These are phyloP conservation scores for Torulaspora gathmanii DNA, from an alignment of 805 yeast species.

Conservation along the genomic window DNA sequence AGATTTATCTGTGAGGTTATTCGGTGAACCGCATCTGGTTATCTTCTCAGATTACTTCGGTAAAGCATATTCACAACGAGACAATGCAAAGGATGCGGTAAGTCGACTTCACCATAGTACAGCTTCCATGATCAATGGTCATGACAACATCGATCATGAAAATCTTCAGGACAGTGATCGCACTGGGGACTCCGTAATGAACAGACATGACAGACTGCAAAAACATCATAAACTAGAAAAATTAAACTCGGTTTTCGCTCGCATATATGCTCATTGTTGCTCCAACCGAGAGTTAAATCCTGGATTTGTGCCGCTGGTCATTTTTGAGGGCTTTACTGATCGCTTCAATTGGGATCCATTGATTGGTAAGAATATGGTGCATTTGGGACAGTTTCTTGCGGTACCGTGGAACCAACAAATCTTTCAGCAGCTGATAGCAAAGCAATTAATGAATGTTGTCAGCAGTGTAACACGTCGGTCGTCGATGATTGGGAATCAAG, in stretches of 20 bases:
- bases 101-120: background rate
- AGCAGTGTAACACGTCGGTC: conserved; percentile 13
- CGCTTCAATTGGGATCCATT: conserved; percentile 22
- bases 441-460: conserved; percentile 9
- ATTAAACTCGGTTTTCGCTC: conserved; percentile 12
- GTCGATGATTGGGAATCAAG: conserved; percentile 10
- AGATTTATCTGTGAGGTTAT: conserved; percentile 10
- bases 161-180: conserved; percentile 3
- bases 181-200: conserved; percentile 1
- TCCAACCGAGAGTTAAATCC: background rate
- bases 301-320: conserved; percentile 14
- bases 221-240: conserved; percentile 13
- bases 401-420: conserved; percentile 24
- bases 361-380: conserved; percentile 12
- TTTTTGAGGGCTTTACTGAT: conserved; percentile 24
- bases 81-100: background rate
- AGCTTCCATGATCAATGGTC: background rate
- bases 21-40: conserved; percentile 16
- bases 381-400: conserved; percentile 16
- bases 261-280: conserved; percentile 11
- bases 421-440: conserved; percentile 12
- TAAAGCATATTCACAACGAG: conserved; percentile 10
- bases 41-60: conserved; percentile 20
- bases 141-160: conserved; percentile 4
- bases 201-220: conserved; percentile 12